Percentiles rank a stretch among this genome's conserved stretches.
Evolutionary conservation across 495 filamentous ascomycete species (phyloP).

Genomic region (Podospora bellae-mahoneyi): DNA sequence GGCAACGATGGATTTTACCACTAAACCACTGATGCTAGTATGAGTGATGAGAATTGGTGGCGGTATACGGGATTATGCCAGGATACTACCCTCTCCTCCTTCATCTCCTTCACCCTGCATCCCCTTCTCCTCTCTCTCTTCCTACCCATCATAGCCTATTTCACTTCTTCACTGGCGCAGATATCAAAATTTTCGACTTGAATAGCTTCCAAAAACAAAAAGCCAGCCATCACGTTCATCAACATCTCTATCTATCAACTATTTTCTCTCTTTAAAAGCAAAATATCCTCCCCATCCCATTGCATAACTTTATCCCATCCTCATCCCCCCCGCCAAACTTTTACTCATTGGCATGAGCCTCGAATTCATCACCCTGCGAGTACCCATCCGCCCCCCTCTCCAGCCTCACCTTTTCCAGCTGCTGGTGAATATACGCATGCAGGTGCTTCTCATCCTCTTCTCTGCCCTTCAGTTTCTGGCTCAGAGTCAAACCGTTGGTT

Average conservation of each 20-base stretch:
- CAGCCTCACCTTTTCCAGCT: constrained; percentile 59
- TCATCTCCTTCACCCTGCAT: background rate
- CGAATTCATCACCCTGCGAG: constrained; percentile 48
- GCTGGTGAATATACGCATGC: constrained; percentile 65
- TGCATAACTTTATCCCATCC: background rate
- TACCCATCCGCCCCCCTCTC: constrained; percentile 36
- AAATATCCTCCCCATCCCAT: background rate
- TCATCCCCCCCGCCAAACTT: background rate
- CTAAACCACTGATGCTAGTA: constrained; percentile 43
- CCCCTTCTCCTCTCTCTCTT: background rate
- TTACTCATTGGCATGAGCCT: constrained; percentile 31
- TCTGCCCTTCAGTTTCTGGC: constrained; percentile 30
- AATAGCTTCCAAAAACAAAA: background rate
- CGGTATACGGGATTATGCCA: background rate
- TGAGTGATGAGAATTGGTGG: background rate
- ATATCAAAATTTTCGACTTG: background rate
- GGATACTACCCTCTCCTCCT: background rate
- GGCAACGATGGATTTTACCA: constrained; percentile 55
- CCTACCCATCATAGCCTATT: background rate
- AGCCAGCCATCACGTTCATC: background rate
- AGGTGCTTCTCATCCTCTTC: constrained; percentile 62
- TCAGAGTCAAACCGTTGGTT: constrained; percentile 16
- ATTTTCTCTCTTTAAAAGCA: background rate
- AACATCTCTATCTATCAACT: background rate
- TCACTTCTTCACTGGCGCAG: background rate